phyloP scores from a whole-genome alignment of 2,329 filamentous ascomycete species.

The Exophiala bonariae region DNA sequence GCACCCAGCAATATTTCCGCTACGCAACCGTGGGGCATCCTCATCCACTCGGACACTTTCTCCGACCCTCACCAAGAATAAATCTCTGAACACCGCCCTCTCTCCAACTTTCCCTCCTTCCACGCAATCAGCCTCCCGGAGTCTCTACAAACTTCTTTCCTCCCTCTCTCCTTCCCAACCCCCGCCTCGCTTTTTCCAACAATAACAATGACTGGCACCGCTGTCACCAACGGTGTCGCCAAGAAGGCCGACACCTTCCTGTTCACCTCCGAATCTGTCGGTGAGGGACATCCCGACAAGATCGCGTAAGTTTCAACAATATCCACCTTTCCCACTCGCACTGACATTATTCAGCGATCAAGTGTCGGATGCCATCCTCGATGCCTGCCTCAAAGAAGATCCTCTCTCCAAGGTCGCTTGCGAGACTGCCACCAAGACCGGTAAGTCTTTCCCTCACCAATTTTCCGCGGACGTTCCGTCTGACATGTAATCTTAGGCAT shows the following conservation, averaged over 20 bases:
- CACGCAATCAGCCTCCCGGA: no score
- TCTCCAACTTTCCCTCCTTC: not conserved
- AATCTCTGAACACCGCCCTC: not conserved
- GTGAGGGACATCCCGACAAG: conserved; percentile 93
- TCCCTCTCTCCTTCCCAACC: conserved; percentile 1
- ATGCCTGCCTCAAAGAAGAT: conserved; percentile 93
- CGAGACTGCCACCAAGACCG: conserved; percentile 99
- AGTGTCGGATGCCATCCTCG: conserved; percentile 96
- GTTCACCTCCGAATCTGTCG: conserved; percentile 88
- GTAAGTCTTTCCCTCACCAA: conserved; percentile 46
- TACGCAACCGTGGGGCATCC: conserved; percentile 39
- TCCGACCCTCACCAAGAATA: not conserved
- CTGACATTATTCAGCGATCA: conserved; percentile 64
- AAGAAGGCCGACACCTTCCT: conserved; percentile 73
- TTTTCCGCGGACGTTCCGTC: not conserved
- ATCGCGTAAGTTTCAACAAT: conserved; percentile 62
- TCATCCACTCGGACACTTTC: conserved; percentile 27
- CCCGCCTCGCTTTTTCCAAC: not conserved
- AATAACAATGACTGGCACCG: conserved; percentile 19
- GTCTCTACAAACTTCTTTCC: not conserved
- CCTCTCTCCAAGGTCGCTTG: conserved; percentile 98
- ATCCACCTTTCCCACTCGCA: conserved; percentile 7
- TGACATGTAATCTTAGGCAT: conserved; percentile 50
- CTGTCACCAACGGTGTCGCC: conserved; percentile 19
- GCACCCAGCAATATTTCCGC: not conserved